Percentiles rank a stretch among this genome's conserved stretches.
Conservation (phyloP, 2,329 filamentous ascomycete species). For the Sporothrix globosa region DNA sequence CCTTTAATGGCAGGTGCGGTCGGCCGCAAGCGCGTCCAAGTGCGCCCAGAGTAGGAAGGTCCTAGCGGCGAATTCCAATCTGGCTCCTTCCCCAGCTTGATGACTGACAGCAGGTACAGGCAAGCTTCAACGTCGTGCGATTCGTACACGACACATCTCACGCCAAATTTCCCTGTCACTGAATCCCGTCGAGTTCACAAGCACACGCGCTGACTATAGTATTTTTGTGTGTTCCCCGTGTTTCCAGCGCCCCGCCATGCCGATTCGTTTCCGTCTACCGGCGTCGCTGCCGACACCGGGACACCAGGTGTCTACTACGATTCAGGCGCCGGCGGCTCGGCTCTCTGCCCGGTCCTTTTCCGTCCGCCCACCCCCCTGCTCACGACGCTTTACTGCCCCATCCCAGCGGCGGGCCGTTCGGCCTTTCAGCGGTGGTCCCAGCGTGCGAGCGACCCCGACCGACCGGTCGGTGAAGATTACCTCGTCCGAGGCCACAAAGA, state of each 20-base stretch:
- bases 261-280: slow-evolving; percentile 21
- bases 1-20: background rate
- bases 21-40: background rate
- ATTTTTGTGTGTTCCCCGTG: background rate
- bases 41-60: slow-evolving; percentile 3
- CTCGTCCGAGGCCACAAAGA: slow-evolving; percentile 36
- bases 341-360: background rate
- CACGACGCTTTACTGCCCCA: background rate
- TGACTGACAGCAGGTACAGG: background rate
- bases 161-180: background rate
- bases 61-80: background rate
- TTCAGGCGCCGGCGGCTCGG: background rate
- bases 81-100: background rate
- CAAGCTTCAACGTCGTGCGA: background rate
- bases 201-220: background rate
- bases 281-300: background rate
- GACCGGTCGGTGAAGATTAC: slow-evolving; percentile 34
- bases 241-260: background rate
- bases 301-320: background rate
- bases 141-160: background rate
- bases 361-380: background rate
- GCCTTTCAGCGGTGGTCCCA: slow-evolving; percentile 29
- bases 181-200: background rate
- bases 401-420: slow-evolving; percentile 3
- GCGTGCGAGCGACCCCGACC: slow-evolving; percentile 15